Evolutionary conservation across 768 basidiomycete species (phyloP), one percentile per base, ranked within the genome.

Genomic region (Imleria badia): DNA sequence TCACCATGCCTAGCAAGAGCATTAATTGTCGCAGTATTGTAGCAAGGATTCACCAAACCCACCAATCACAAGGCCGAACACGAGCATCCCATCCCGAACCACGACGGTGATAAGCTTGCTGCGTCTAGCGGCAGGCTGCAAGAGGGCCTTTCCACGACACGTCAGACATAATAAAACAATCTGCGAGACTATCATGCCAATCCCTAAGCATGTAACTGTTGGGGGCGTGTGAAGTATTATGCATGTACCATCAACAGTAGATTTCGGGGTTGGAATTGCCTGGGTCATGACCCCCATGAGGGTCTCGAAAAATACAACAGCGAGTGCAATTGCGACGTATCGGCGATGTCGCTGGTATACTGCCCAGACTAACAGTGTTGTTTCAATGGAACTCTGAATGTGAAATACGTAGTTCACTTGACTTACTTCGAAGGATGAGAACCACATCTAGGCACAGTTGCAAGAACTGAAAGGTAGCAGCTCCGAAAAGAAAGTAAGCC

Each of bases 401-500:
- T 4, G n/a, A 39, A 26, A 17, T 3, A 19, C 14, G 40, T 1
- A 22, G n/a, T 26, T 48, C 15, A 33, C 26, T 33, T 6, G 6
- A 58, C 65, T 52, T 43, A 65, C 64, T 61, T 45, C 52, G 59
- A 52, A 65, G 56, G 20, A 65, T 19, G 7, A 65, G 33, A 13
- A 67, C 36, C 7, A 33, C 26, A 31, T 66, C 48, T 2, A 65
- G 38, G 23, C 44, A 52, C n/a, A 67, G 2, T 19, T 61, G 47
- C 43, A 65, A 35, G 22, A 53, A n/a, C 22, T 53, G 59, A 30
- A 50, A 67, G 2, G 48, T 20, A 15, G 38, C 7, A 6, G 23
- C 40, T 51, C 45, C 52, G 22, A 45, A 38, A 33, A 23, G 4
- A 17, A 43, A 50, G 15, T 29, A 56, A 29, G 10, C 1, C 19